Evolutionary conservation across 345 rosid species (phyloP).

Genomic region (Gossypium turneri): DNA sequence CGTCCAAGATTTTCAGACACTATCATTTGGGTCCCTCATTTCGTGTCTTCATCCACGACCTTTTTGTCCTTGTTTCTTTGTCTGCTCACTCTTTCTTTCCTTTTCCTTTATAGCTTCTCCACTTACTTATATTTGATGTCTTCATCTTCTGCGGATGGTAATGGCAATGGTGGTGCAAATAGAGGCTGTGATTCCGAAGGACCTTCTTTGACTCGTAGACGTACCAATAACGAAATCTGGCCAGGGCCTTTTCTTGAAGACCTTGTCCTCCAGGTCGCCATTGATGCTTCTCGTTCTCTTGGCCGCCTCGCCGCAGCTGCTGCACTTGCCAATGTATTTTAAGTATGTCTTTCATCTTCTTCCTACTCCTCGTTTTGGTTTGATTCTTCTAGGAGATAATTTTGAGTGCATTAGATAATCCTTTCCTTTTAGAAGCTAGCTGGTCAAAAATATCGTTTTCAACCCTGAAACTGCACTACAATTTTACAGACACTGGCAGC

Average conservation of each 20-base stretch:
- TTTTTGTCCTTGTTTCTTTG: constrained; percentile 54
- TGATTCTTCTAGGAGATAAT: not conserved
- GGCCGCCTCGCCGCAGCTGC: constrained; percentile 75
- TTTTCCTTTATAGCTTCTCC: constrained; percentile 16
- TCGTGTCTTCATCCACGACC: constrained; percentile 60
- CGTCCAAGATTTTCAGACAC: constrained; percentile 15
- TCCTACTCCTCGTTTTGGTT: not conserved
- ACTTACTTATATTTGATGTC: constrained; percentile 21
- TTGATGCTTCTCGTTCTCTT: constrained; percentile 42
- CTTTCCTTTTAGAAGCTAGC: not conserved
- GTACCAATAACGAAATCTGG: constrained; percentile 65
- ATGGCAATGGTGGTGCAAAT: constrained; percentile 23
- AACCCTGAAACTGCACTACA: not conserved
- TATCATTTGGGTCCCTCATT: constrained; percentile 57
- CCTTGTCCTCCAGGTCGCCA: constrained; percentile 70
- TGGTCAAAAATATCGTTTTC: constrained; percentile 25
- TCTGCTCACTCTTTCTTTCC: constrained; percentile 17
- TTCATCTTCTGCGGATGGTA: constrained; percentile 29
- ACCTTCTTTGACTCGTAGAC: constrained; percentile 52
- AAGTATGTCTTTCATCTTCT: constrained; percentile 35
- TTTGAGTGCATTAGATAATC: not conserved
- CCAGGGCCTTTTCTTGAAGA: constrained; percentile 90
- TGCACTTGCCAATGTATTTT: constrained; percentile 68
- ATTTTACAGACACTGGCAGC: not conserved
- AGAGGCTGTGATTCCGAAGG: constrained; percentile 49